Percentiles rank a stretch among this genome's conserved stretches.
Evolutionary conservation across 2,329 filamentous ascomycete genomes (phyloP).

Genomic region (Penicillium sp.): DNA sequence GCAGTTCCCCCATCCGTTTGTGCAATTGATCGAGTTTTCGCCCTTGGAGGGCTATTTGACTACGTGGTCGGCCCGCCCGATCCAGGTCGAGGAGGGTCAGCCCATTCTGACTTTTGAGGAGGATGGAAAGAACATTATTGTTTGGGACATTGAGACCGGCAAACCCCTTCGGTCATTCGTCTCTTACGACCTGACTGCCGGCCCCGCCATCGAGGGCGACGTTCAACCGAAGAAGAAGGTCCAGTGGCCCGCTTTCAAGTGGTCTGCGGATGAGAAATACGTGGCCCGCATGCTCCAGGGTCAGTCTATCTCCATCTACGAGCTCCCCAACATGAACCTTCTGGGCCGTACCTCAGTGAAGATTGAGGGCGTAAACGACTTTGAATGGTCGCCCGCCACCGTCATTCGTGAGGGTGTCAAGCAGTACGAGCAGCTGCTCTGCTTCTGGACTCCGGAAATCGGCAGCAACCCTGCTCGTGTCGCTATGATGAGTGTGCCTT

Average conservation of each 20-base stretch:
- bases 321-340: slow-evolving; percentile 81
- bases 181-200: slow-evolving; percentile 65
- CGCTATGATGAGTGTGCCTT: slow-evolving; percentile 90
- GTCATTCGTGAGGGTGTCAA: slow-evolving; percentile 79
- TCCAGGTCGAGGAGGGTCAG: slow-evolving; percentile 84
- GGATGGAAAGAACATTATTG: slow-evolving; percentile 98
- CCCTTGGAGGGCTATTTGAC: slow-evolving; percentile 88
- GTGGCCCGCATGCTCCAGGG: slow-evolving; percentile 86
- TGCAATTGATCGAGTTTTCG: slow-evolving; percentile 95
- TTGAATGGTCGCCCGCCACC: slow-evolving; percentile 90
- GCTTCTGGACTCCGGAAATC: slow-evolving; percentile 98
- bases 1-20: slow-evolving; percentile 89
- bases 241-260: slow-evolving; percentile 98
- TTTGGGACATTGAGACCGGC: slow-evolving; percentile 90
- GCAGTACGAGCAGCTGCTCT: slow-evolving; percentile 90
- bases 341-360: slow-evolving; percentile 90
- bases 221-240: slow-evolving; percentile 80
- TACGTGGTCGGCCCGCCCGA: slow-evolving; percentile 93
- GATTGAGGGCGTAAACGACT: slow-evolving; percentile 94
- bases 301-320: slow-evolving; percentile 85
- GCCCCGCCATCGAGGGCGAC: slow-evolving; percentile 56
- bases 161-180: slow-evolving; percentile 90
- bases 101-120: slow-evolving; percentile 82
- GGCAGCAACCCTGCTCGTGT: slow-evolving; percentile 98
- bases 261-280: slow-evolving; percentile 96